Evolutionary conservation across 495 filamentous ascomycete species (phyloP), one percentile per base, ranked within the genome.

Genomic region (Jackrogersella multiformis): DNA sequence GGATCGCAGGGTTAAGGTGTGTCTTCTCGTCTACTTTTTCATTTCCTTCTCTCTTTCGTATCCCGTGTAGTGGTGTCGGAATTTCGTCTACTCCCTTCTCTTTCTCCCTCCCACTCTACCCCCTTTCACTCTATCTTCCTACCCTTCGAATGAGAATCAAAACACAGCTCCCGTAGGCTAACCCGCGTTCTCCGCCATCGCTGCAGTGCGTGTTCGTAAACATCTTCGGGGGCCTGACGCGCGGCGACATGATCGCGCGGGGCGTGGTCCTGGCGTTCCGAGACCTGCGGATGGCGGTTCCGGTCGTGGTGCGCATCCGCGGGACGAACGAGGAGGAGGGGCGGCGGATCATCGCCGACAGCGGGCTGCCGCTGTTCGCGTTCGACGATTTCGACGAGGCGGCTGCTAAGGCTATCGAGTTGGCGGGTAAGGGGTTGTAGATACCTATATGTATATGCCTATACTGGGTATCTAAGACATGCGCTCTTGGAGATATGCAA

Each of bases 141-240:
- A n/a, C n/a, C n/a, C n/a, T n/a, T n/a, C n/a, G n/a, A n/a, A n/a
- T n/a, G n/a, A n/a, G n/a, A n/a, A n/a, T n/a, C n/a, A n/a, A n/a
- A n/a, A n/a, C n/a, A n/a, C n/a, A n/a, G n/a, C n/a, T n/a, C n/a
- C n/a, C n/a, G n/a, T n/a, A n/a, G n/a, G n/a, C n/a, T n/a, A n/a
- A n/a, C n/a, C n/a, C n/a, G n/a, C n/a, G n/a, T n/a, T n/a, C n/a
- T n/a, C n/a, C n/a, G n/a, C n/a, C n/a, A n/a, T n/a, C 5, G 1
- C 16, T 12, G 34, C 28, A 74, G 73, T 74, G 73, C 16, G 84
- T 96, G 46, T 91, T 96, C 76, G 91, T 97, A 32, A 97, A 97
- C 70, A 94, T 96, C 64, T 97, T 97, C 72, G 93, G 93, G 3
- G 93, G 93, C 0, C 71, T 97, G 78, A 96, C 92, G 5, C 87